phyloP scores from a whole-genome alignment of 495 filamentous ascomycete genomes.

The Penicillium crystallinum region DNA sequence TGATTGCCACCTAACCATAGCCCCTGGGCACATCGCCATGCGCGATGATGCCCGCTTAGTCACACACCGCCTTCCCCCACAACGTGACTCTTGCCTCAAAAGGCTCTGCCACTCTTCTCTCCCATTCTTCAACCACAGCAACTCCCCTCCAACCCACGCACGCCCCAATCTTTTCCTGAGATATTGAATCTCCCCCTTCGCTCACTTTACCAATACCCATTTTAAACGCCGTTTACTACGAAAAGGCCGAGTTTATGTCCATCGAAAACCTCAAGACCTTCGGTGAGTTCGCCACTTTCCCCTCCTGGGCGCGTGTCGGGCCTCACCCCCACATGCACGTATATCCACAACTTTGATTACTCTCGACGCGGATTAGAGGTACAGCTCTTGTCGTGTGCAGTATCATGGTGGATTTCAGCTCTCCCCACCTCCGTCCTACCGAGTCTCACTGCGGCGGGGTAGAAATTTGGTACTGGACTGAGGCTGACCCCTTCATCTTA shows the following conservation, averaged over 20 bases:
- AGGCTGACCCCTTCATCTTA: constrained; percentile 44
- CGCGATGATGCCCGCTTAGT: constrained; percentile 12
- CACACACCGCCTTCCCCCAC: constrained; percentile 40
- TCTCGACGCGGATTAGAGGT: neutral
- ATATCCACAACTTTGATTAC: neutral
- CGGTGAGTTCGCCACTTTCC: constrained; percentile 61
- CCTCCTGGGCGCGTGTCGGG: constrained; percentile 16
- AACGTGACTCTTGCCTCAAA: constrained; percentile 35
- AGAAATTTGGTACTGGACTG: constrained; percentile 25
- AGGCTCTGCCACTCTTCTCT: constrained; percentile 36
- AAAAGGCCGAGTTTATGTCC: constrained; percentile 88
- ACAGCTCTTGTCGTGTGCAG: neutral
- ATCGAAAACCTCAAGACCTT: constrained; percentile 99
- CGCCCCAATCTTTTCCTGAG: constrained; percentile 25
- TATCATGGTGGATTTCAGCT: neutral
- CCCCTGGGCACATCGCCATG: neutral
- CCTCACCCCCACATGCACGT: neutral
- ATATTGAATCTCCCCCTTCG: constrained; percentile 34
- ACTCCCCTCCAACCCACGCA: constrained; percentile 17
- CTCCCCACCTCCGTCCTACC: constrained; percentile 2
- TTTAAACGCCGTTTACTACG: constrained; percentile 39
- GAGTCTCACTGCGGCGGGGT: constrained; percentile 30
- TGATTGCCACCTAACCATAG: neutral
- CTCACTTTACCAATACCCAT: constrained; percentile 33
- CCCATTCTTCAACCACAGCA: constrained; percentile 22